Evolutionary conservation across 1,284 basidiomycete genomes (phyloP), one percentile per base, ranked within the genome.

Genomic region (Ganoderma meredithae): DNA sequence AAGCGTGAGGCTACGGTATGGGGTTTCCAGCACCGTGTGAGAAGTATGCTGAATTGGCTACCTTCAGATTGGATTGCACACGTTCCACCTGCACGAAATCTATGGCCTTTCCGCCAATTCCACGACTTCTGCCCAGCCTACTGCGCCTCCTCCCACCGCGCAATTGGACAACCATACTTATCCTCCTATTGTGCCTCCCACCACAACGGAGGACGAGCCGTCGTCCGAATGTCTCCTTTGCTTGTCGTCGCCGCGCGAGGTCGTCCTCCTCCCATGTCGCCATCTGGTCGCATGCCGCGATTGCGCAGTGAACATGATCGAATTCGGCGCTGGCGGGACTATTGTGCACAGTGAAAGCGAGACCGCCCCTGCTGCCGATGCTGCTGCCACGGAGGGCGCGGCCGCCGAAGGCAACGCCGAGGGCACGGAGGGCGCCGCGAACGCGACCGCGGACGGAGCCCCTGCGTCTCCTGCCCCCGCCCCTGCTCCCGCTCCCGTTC

Each of bases 261-360:
- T 97, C 43, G 93, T 97, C 2, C 86, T 97, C 6, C 86, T 97
- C 6, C 95, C 95, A 0, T 97, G 95, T 78, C 84, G 95, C 64
- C 95, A 97, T 79, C 85, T 97, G 36, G 95, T 97, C 65, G 95
- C 95, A 7, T 97, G 95, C 81, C 90, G 93, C 73, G 95, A 96
- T 59, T 97, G 95, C 74, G 95, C 95, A 0, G 81, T 96, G 56
- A 96, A 96, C 76, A 97, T 97, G 95, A 91, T 97, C 49, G 95
- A 97, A 78, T 97, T 95, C 77, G 95, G 95, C 44, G 95, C 95
- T 0, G 95, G 95, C 2, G 95, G 95, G 4, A 90, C 85, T 52
- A 93, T 96, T 55, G 86, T 84, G 27, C 87, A 95, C 66, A 78
- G 83, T 12, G 85, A 88, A 27, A 72, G 67, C 53, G 88, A 88